Evolutionary conservation across 306 rosid species (phyloP).

Genomic region (Dalbergia cultrata): DNA sequence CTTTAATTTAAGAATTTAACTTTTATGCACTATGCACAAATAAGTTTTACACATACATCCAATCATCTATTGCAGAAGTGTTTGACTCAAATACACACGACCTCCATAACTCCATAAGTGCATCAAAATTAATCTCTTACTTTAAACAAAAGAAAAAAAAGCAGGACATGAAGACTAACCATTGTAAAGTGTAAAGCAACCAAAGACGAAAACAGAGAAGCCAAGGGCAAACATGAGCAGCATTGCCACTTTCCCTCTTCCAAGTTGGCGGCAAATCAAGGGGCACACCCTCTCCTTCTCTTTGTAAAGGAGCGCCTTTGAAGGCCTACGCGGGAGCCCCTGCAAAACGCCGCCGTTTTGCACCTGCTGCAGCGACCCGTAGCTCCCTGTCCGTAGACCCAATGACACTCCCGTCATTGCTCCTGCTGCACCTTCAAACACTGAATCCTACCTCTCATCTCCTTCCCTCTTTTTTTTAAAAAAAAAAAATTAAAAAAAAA

Average conservation of each 20-base stretch:
- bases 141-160: background rate
- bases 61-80: no score
- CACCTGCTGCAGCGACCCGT: conserved; percentile 72
- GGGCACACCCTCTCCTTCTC: conserved; percentile 82
- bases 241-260: conserved; percentile 81
- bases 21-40: no score
- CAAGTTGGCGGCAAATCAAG: conserved; percentile 66
- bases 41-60: no score
- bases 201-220: conserved; percentile 72
- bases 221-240: conserved; percentile 77
- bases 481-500: background rate
- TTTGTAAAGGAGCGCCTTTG: conserved; percentile 69
- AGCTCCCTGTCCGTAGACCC: conserved; percentile 85
- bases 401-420: conserved; percentile 92
- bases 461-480: conserved; percentile 36
- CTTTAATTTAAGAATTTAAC: no score
- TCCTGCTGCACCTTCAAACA: conserved; percentile 66
- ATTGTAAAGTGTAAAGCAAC: conserved; percentile 71
- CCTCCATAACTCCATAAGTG: no score
- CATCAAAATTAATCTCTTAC: no score
- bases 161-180: conserved; percentile 57
- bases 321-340: conserved; percentile 68
- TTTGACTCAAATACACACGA: no score
- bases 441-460: conserved; percentile 63
- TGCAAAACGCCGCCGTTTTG: conserved; percentile 65